Conservation (phyloP, 1,284 basidiomycete genomes). For the Coniferiporia sulphurascens region DNA sequence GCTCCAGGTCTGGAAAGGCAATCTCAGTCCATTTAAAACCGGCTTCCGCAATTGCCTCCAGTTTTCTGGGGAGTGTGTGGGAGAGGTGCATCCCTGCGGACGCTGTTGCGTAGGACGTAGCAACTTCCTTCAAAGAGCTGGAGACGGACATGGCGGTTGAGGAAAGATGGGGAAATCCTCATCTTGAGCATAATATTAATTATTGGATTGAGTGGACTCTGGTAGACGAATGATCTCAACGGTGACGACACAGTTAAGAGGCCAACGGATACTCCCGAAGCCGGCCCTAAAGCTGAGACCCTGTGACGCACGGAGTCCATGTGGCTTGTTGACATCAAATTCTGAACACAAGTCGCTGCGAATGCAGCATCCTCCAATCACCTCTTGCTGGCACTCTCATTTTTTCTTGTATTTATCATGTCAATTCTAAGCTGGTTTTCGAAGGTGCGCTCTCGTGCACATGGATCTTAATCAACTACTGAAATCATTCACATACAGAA, state of each 20-base stretch:
- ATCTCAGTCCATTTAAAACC: conserved; percentile 28
- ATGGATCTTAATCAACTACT: not conserved
- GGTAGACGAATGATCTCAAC: not conserved
- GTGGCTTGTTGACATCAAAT: conserved; percentile 4
- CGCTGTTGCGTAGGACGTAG: conserved; percentile 27
- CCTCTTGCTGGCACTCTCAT: not conserved
- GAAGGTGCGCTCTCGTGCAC: not conserved
- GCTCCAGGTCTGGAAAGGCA: conserved; percentile 30
- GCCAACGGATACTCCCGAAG: not conserved
- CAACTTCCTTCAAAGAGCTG: conserved; percentile 2
- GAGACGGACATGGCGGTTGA: conserved; percentile 1
- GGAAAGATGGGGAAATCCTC: not conserved
- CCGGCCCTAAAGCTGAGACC: not conserved
- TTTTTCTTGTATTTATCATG: conserved; percentile 4
- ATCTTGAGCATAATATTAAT: not conserved
- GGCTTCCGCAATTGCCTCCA: conserved; percentile 28
- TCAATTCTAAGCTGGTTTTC: conserved; percentile 17
- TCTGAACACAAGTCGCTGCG: not conserved
- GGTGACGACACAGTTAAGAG: not conserved
- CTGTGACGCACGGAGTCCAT: not conserved
- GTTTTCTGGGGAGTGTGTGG: conserved; percentile 29
- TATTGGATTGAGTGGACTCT: not conserved
- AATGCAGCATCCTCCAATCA: not conserved
- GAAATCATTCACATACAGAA: conserved; percentile 5
- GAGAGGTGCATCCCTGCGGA: conserved; percentile 32